Evolutionary conservation across 208 protist genomes (phyloP).

Genomic region (Blastocrithidia nonstop): DNA sequence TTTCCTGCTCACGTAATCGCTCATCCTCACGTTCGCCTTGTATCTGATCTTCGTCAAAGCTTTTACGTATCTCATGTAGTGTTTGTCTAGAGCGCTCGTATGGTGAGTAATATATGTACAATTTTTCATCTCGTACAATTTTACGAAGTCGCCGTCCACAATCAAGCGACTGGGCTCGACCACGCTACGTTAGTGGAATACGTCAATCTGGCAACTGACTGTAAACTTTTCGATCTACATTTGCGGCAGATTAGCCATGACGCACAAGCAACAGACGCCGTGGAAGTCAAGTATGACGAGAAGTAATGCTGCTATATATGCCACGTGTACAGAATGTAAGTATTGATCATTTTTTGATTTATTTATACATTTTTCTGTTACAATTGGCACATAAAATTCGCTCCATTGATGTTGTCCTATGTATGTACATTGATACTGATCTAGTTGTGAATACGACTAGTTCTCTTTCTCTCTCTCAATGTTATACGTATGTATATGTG

Average conservation of each 20-base stretch:
- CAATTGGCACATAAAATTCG: no score
- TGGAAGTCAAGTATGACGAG: slow-evolving; percentile 47
- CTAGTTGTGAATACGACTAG: not conserved
- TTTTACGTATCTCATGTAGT: slow-evolving; percentile 60
- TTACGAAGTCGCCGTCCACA: slow-evolving; percentile 56
- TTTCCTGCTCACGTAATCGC: slow-evolving; percentile 88
- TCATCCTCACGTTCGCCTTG: slow-evolving; percentile 84
- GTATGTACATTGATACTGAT: not conserved
- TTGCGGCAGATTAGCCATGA: slow-evolving; percentile 73
- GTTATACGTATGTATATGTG: no score
- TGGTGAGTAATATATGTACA: slow-evolving; percentile 85
- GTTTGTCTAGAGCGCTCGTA: slow-evolving; percentile 79
- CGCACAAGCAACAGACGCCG: slow-evolving; percentile 67
- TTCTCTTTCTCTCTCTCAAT: no score
- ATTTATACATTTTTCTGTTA: slow-evolving; percentile 1
- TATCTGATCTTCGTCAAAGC: slow-evolving; percentile 40
- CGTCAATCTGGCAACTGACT: slow-evolving; percentile 77
- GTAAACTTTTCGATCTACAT: slow-evolving; percentile 69
- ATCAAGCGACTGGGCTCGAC: slow-evolving; percentile 68
- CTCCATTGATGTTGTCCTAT: not conserved
- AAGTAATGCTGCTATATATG: no score
- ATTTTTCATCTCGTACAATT: slow-evolving; percentile 59
- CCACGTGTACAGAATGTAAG: no score
- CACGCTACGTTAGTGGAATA: slow-evolving; percentile 66
- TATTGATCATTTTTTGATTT: not conserved